phyloP scores from a whole-genome alignment of 768 basidiomycete species.

The Glaciozyma martinii region DNA sequence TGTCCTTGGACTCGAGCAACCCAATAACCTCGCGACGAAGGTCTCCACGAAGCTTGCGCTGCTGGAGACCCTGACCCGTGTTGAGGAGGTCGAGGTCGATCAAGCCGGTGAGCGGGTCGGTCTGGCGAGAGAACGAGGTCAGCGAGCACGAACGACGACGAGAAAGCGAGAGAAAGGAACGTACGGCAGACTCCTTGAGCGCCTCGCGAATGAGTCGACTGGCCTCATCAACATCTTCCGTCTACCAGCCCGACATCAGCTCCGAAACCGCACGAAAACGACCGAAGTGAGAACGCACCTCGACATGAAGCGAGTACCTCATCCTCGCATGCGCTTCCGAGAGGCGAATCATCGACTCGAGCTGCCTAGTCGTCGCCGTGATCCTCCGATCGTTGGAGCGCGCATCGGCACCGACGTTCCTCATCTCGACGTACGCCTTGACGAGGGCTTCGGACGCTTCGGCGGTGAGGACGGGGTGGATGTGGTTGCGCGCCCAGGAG shows the following conservation, averaged over 20 bases:
- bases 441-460: constrained; percentile 78
- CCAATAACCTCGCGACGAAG: constrained; percentile 71
- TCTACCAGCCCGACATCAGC: not conserved
- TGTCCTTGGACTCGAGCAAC: constrained; percentile 41
- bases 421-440: constrained; percentile 81
- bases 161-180: not conserved
- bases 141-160: not conserved
- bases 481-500: constrained; percentile 75
- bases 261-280: not conserved
- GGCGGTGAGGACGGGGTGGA: constrained; percentile 78
- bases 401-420: constrained; percentile 80
- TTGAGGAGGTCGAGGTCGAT: constrained; percentile 94
- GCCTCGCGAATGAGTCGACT: constrained; percentile 93
- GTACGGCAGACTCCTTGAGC: constrained; percentile 68
- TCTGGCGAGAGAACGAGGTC: not conserved
- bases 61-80: constrained; percentile 80
- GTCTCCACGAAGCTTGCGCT: constrained; percentile 77
- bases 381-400: constrained; percentile 83
- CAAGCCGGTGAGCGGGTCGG: constrained; percentile 28
- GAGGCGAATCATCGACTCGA: constrained; percentile 86
- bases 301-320: constrained; percentile 81
- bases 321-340: constrained; percentile 94
- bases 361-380: constrained; percentile 93
- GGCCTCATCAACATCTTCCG: constrained; percentile 82
- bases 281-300: constrained; percentile 39